Base-by-base conservation (phyloP, 331 rosid species). In the Spiraea crenata region DNA sequence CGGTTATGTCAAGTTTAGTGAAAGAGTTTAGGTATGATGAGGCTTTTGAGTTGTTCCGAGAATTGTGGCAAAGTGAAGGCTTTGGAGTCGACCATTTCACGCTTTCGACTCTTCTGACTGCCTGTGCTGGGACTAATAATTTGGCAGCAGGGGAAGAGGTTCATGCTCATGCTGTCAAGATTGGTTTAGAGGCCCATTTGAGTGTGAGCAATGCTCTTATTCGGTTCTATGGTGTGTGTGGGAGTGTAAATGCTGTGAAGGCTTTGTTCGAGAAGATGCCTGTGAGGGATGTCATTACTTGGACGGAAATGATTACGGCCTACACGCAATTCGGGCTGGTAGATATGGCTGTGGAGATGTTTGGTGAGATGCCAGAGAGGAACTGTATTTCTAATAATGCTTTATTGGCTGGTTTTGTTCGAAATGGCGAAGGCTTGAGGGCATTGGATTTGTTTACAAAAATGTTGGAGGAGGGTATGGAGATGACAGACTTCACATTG, bases 171-270 rank as follows among this genome's bases (percentile, higher is more conserved):
- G 89, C 93, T 19, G 69, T 90, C 72, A 93, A 90, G 71, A 74
- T 73, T 37, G 97, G 93, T 10, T 70, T 90, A 74, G 90, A 84
- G 44, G 34, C 65, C 16, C 58, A 85, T 72, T 76, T 88, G 87
- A 85, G 89, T 38, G 96, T 93, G 60, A 81, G 82, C 50, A 93
- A 88, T 87, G 75, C 89, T 0, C 97, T 90, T 65, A 78, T 90
- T 77, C 83, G 85, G 47, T 88, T 90, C 69, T 88, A 88, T 68
- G 78, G 72, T 0, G 75, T 59, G 39, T 85, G 80, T 72, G 92
- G 96, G 59, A 69, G 51, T 52, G 62, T 83, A 52, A 75, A 80
- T 14, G 77, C 79, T 6, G 92, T 87, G 76, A 72, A 9, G 48
- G 75, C 76, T 47, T 67, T 90, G 82, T 93, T 84, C 46, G 82